Base-by-base conservation (phyloP, 2,329 filamentous ascomycete genomes). In the Pestalotiopsis sp. region DNA sequence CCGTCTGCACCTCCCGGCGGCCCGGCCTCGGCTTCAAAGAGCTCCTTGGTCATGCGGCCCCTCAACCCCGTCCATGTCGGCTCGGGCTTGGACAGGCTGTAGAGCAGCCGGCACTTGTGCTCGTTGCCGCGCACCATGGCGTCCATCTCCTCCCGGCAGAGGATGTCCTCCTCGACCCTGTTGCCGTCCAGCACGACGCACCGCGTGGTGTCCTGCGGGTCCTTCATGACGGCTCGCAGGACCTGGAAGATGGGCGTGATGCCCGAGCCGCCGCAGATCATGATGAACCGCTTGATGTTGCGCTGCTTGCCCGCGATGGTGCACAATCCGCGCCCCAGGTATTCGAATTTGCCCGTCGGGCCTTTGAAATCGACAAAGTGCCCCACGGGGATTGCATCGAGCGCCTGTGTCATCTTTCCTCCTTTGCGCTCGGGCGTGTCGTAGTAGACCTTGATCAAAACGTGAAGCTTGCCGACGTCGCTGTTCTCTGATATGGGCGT, bases 211-310 rank as follows among this genome's bases (percentile, higher is more conserved):
- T 95, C 93, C 0, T 83, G 77, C 1, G 77, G 73, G 71, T 95
- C 89, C 60, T 86, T 84, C 78, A 94, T 86, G 0, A 97, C 88
- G 0, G 93, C 91, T 6, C 93, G 85, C 66, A 97, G 83, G 3
- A 97, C 92, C 76, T 96, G 93, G 77, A 91, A 96, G 71, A 97
- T 93, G 0, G 95, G 95, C n/a, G 95, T 97, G 75, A 98, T 92
- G 0, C 95, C 95, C n/a, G 89, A 93, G 5, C 95, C 95, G 14
- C 88, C 95, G 74, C 93, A 96, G 39, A 97, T 90, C 94, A 97
- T 97, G 76, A 92, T 84, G 78, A 97, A 93, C 13, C 86, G 87
- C 66, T 86, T 87, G 1, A 97, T 87, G 0, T 74, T 80, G 11
- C 90, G 83, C 68, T 83, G 78, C 23, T 83, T 84, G 0, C 87